Base-by-base conservation (phyloP, 768 basidiomycete species). In the Stropharia rugosoannulata region DNA sequence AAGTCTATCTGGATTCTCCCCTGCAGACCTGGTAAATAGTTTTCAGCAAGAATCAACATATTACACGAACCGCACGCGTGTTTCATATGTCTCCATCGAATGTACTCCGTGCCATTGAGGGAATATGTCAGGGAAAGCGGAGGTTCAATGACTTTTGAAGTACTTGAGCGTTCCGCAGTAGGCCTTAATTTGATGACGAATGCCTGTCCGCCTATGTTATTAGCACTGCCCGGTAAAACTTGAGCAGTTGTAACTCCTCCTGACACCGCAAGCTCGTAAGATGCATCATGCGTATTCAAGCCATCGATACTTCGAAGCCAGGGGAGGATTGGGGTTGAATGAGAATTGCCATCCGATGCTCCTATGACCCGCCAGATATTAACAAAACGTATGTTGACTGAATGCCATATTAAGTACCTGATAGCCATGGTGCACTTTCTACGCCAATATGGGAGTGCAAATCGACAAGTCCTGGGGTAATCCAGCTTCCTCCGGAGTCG, bases 21-120 rank as follows among this genome's bases (percentile, higher is more conserved):
- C 83, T 62, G 19, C 35, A 7, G 29, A 48, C 57, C 44, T n/a
- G 38, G 7, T 0, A 5, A 13, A 55, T 36, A 53, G 16, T 25
- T 51, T 46, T 29, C 3, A 2, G 47, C 8, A 53, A 12, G 22
- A 58, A 18, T 51, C 57, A 10, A 22, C 56, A 15, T 49, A 67
- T 58, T 68, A 19, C 45, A 49, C 63, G n/a, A 51, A 71, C 73
- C 83, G 59, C 85, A 89, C 4, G 89, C 88, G 56, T 88, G 87
- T 82, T 93, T 93, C 81, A 93, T 88, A 60, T 92, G 89, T 56
- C 90, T 73, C 86, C 87, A 87, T 38, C 78, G 75, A 15, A 79
- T 64, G 1, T 72, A 72, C 18, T 69, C 67, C 8, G 68, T 62
- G 5, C 68, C 65, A 13, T 70, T 65, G 0, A 75, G 60, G 49